Conservation (phyloP, 2,329 filamentous ascomycete genomes). For the Ascochyta koolunga region DNA sequence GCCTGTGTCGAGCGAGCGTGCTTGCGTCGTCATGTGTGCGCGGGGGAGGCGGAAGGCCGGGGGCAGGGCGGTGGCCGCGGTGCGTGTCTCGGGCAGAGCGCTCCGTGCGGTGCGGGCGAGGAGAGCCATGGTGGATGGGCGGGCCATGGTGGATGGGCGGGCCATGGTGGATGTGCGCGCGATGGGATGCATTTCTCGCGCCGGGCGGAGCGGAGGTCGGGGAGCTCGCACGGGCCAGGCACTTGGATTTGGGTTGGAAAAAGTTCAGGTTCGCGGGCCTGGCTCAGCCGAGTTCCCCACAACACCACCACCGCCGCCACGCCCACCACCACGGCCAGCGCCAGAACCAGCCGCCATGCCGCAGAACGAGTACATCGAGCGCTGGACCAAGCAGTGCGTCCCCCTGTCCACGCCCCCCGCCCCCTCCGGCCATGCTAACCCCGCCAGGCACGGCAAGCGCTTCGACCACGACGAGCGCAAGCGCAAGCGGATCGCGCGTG, state of each 20-base stretch:
- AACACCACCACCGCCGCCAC: conserved; percentile 2
- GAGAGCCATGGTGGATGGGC: conserved; percentile 42
- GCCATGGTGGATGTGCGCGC: too few species aligned
- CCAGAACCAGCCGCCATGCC: conserved; percentile 58
- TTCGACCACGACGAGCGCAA: conserved; percentile 87
- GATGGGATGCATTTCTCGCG: conserved; percentile 18
- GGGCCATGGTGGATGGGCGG: not conserved
- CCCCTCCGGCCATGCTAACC: conserved; percentile 19
- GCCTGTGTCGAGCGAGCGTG: conserved; percentile 47
- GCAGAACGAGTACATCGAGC: conserved; percentile 81
- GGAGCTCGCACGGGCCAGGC: conserved; percentile 20
- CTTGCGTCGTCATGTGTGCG: conserved; percentile 53
- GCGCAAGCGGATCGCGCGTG: conserved; percentile 86
- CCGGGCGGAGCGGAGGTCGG: conserved; percentile 18
- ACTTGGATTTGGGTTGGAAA: not conserved
- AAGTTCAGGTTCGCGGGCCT: conserved; percentile 1
- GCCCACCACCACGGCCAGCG: conserved; percentile 3
- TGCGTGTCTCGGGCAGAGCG: conserved; percentile 66
- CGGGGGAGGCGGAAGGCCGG: conserved; percentile 57
- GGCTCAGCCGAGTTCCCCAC: too few species aligned
- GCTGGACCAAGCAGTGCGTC: conserved; percentile 69
- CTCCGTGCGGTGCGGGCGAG: conserved; percentile 63
- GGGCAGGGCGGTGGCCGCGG: conserved; percentile 55
- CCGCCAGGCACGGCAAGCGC: conserved; percentile 45
- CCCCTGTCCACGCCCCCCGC: not conserved